A percentile compares a stretch with the other conserved stretches of the same genome.
Evolutionary conservation across 306 rosid genomes (phyloP).

Genomic region (Rubus idaeus): DNA sequence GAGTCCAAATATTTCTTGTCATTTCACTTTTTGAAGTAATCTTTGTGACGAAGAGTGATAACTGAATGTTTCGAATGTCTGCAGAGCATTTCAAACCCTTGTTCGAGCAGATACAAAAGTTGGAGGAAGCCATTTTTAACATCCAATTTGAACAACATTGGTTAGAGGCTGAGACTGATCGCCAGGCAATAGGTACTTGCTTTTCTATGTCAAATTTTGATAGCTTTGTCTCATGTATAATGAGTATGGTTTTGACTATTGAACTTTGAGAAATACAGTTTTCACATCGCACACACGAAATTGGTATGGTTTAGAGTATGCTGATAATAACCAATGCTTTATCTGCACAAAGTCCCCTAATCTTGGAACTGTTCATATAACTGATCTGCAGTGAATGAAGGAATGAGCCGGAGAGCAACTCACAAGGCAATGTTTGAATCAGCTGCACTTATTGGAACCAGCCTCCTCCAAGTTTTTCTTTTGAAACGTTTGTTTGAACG

Average conservation of each 20-base stretch:
- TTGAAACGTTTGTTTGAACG: conserved; percentile 76
- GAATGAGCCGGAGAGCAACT: conserved; percentile 77
- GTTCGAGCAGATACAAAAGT: conserved; percentile 75
- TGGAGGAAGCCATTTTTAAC: conserved; percentile 93
- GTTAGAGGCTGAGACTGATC: conserved; percentile 92
- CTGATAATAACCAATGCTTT: neutral
- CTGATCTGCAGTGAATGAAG: conserved; percentile 79
- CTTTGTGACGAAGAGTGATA: conserved; percentile 2
- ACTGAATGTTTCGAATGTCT: conserved; percentile 24
- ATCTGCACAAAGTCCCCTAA: neutral
- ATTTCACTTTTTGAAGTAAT: neutral
- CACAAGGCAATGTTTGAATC: conserved; percentile 83
- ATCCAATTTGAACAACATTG: conserved; percentile 96
- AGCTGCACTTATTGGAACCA: conserved; percentile 64
- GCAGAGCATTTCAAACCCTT: conserved; percentile 91
- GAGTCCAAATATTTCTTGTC: conserved; percentile 9
- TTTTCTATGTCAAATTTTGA: neutral
- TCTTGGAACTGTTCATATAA: neutral
- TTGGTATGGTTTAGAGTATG: neutral
- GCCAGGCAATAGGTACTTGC: conserved; percentile 80
- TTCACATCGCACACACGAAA: neutral
- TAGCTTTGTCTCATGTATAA: neutral
- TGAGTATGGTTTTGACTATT: neutral
- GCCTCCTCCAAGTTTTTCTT: conserved; percentile 79
- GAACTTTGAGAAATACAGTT: neutral